Base-by-base conservation (phyloP, 1,139 yeast genomes). In the Suhomyces terraborum region DNA sequence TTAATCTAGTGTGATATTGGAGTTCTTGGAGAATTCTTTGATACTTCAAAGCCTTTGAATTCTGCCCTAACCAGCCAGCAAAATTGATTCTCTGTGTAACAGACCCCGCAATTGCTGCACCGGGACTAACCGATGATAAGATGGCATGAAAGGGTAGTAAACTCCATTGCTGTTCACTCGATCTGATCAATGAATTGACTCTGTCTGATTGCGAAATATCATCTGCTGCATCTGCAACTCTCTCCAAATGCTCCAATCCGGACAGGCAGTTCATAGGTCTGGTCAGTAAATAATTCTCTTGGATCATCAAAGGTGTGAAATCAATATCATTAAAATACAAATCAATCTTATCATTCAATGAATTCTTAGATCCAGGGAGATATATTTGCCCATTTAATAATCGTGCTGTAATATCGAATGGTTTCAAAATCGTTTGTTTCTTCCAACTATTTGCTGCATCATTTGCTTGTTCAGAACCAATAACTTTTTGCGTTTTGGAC, bases 141-240 rank as follows among this genome's bases (percentile, higher is more conserved):
- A 89, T 76, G 0, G 93, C 98, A 64, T 91, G 97, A 53, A 89
- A 76, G 3, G 99, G 99, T 70, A 94, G 77, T 49, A 94, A 72
- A 49, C 94, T 81, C 99, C 99, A 94, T 54, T 88, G 91, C 63
- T 93, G 98, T 54, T 91, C 96, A 35, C 95, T 79, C 30, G 95
- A 86, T 55, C 95, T 85, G 45, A 94, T 91, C 59, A 80, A 73
- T 21, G 80, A 70, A 58, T 89, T 96, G 16, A 91, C 83, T 22
- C 83, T 61, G 59, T 94, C 98, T 12, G 93, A 85, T 42, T 77
- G 76, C 32, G 94, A 83, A 36, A 94, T 88, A 40, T 88, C 80
- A 50, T 88, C 91, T 0, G 98, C 88, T 0, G 98, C 98, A 22
- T 70, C 68, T 1, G 88, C 84, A 1, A 85, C 82, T 24, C 80